Percentiles rank a stretch among this genome's conserved stretches.
Evolutionary conservation across 371 early-diverging fungal genomes (phyloP).

Genomic region (Rhizopus stolonifer): DNA sequence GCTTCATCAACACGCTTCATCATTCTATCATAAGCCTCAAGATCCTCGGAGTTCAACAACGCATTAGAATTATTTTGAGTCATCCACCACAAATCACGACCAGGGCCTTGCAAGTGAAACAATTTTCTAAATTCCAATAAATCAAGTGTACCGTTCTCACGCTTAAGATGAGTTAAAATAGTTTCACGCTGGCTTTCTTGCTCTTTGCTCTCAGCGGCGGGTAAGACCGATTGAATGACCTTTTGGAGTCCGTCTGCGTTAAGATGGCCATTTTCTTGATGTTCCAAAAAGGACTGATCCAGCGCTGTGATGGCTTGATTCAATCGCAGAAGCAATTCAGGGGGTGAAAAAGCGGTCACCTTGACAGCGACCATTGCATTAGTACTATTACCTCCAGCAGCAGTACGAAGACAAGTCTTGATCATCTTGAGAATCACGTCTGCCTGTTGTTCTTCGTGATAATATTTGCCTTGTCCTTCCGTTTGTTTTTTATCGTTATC

Average conservation of each 20-base stretch:
- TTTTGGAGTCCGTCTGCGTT: slow-evolving; percentile 26
- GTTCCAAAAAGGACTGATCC: slow-evolving; percentile 39
- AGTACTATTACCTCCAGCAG: slow-evolving; percentile 45
- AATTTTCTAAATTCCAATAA: slow-evolving; percentile 32
- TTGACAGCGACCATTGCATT: slow-evolving; percentile 82
- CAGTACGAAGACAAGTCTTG: slow-evolving; percentile 68
- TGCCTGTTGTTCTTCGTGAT: slow-evolving; percentile 48
- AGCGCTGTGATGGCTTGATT: slow-evolving; percentile 53
- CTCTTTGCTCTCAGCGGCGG: slow-evolving; percentile 21
- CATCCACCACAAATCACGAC: slow-evolving; percentile 43
- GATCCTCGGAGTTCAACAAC: slow-evolving; percentile 46
- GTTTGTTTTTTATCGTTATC: slow-evolving; percentile 31
- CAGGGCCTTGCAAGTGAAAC: slow-evolving; percentile 34
- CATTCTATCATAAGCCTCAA: slow-evolving; percentile 73
- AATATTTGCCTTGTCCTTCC: slow-evolving; percentile 18
- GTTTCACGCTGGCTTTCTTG: slow-evolving; percentile 20
- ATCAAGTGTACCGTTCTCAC: slow-evolving; percentile 23
- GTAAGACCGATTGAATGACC: slow-evolving; percentile 26
- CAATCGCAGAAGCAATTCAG: slow-evolving; percentile 72
- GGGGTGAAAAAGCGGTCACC: slow-evolving; percentile 83
- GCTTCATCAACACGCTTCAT: slow-evolving; percentile 66
- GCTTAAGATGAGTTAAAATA: slow-evolving; percentile 17
- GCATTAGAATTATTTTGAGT: slow-evolving; percentile 3
- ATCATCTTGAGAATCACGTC: slow-evolving; percentile 67
- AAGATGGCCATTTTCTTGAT: slow-evolving; percentile 26